A percentile compares a stretch with the other conserved stretches of the same genome.
Evolutionary conservation across 192 early-diverging fungal genomes (phyloP).

Genomic region (Pilobolus umbonatus): DNA sequence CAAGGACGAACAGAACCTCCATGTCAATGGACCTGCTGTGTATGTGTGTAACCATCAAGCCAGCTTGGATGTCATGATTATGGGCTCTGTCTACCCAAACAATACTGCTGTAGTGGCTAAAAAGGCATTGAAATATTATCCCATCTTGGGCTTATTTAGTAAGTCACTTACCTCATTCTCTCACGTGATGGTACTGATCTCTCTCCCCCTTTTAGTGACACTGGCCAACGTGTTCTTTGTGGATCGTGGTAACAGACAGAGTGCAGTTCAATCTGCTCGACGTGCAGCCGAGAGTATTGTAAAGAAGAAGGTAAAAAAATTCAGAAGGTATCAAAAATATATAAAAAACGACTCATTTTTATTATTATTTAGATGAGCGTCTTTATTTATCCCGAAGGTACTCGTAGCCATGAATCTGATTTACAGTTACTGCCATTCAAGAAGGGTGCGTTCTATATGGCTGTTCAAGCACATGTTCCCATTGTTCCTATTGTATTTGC

Average conservation of each 20-base stretch:
- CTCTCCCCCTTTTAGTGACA: slow-evolving; percentile 44
- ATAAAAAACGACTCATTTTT: background rate
- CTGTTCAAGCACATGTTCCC: slow-evolving; percentile 77
- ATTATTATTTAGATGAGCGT: slow-evolving; percentile 48
- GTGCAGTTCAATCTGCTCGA: slow-evolving; percentile 70
- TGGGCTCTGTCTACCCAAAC: slow-evolving; percentile 63
- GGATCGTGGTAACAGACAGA: slow-evolving; percentile 72
- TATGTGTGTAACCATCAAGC: slow-evolving; percentile 87
- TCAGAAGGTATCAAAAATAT: background rate
- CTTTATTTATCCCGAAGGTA: slow-evolving; percentile 91
- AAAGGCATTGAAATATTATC: slow-evolving; percentile 61
- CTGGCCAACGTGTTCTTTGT: slow-evolving; percentile 82
- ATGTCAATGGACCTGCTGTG: slow-evolving; percentile 50
- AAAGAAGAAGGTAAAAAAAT: slow-evolving; percentile 55
- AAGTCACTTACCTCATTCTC: no score
- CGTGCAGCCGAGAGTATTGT: slow-evolving; percentile 69
- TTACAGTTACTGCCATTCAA: slow-evolving; percentile 84
- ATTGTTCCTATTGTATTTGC: slow-evolving; percentile 86
- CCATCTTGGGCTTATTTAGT: slow-evolving; percentile 75
- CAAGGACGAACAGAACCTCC: slow-evolving; percentile 54
- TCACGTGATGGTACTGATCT: slow-evolving; percentile 10
- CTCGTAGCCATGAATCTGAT: slow-evolving; percentile 63
- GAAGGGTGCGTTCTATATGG: slow-evolving; percentile 94
- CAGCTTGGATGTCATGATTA: slow-evolving; percentile 66
- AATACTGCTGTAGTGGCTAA: slow-evolving; percentile 67